phyloP scores from a whole-genome alignment of 345 rosid genomes.

The Microcos paniculata region DNA sequence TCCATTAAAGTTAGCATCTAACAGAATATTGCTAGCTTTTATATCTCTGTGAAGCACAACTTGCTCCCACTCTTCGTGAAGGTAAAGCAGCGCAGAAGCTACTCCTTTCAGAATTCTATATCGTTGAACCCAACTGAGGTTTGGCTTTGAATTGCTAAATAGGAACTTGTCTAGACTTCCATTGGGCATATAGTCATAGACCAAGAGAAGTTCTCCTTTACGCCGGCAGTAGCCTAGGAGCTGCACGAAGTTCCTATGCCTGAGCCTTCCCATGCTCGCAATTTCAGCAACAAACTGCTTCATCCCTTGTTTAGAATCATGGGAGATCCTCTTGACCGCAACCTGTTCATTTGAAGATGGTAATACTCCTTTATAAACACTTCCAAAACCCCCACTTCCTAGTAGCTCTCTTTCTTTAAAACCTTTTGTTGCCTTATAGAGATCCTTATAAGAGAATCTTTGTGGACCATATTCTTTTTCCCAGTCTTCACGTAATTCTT shows the following conservation, averaged over 20 bases:
- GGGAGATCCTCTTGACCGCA: conserved; percentile 58
- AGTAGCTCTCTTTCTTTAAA: conserved; percentile 49
- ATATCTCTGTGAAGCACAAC: conserved; percentile 51
- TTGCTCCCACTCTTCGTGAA: conserved; percentile 50
- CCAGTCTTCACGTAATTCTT: conserved; percentile 71
- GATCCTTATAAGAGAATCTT: conserved; percentile 55
- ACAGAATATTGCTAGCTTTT: conserved; percentile 49
- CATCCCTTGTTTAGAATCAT: conserved; percentile 47
- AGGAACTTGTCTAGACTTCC: conserved; percentile 57
- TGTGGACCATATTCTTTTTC: conserved; percentile 59
- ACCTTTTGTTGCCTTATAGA: conserved; percentile 61
- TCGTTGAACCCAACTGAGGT: conserved; percentile 43
- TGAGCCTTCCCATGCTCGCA: conserved; percentile 41
- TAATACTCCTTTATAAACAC: conserved; percentile 57
- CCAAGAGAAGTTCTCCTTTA: conserved; percentile 51
- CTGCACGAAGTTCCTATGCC: conserved; percentile 54
- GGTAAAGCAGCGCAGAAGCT: conserved; percentile 43
- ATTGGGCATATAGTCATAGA: conserved; percentile 58
- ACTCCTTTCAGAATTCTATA: conserved; percentile 38
- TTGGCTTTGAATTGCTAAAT: conserved; percentile 24
- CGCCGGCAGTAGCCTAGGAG: conserved; percentile 61
- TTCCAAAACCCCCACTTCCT: conserved; percentile 59
- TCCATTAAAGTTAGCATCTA: conserved; percentile 39
- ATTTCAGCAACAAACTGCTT: conserved; percentile 51
- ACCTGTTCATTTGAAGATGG: conserved; percentile 41